A percentile compares a stretch with the other conserved stretches of the same genome.
Conservation (phyloP, 208 protist species). For the Leishmania arabica region DNA sequence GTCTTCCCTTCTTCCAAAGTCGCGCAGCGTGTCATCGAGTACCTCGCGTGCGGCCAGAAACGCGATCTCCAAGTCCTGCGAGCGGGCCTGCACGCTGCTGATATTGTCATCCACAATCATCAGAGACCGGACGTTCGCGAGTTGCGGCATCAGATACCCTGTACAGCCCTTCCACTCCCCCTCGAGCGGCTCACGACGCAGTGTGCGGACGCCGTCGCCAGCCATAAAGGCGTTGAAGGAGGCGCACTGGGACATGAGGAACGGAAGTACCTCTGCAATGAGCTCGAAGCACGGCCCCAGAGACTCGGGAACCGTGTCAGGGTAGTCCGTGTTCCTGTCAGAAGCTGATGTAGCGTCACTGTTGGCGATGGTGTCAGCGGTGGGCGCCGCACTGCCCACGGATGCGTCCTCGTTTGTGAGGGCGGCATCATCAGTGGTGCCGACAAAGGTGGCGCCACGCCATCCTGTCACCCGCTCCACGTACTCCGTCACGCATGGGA, state of each 20-base stretch:
- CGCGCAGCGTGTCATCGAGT: conserved; percentile 43
- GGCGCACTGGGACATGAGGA: conserved; percentile 82
- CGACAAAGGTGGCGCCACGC: conserved; percentile 39
- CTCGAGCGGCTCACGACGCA: conserved; percentile 56
- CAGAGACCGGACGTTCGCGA: conserved; percentile 71
- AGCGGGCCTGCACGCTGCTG: conserved; percentile 55
- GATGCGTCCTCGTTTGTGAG: background rate
- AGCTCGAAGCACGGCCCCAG: conserved; percentile 61
- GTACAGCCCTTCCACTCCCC: conserved; percentile 75
- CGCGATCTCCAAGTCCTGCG: conserved; percentile 85
- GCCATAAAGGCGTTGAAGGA: conserved; percentile 82
- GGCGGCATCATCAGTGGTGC: background rate
- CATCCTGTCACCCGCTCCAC: conserved; percentile 83
- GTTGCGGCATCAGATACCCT: conserved; percentile 74
- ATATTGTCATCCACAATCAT: conserved; percentile 88
- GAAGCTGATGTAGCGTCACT: background rate
- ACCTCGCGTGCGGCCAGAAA: conserved; percentile 79
- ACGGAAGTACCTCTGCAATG: conserved; percentile 86
- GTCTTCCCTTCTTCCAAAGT: conserved; percentile 36
- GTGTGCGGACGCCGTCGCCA: conserved; percentile 58
- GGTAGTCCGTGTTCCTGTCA: conserved; percentile 32
- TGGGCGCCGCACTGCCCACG: background rate
- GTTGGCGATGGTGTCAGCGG: background rate
- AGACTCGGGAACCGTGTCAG: conserved; percentile 78
- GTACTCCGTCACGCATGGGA: conserved; percentile 71